Conservation (phyloP, 2,329 filamentous ascomycete species). For the Colletotrichum sojae region DNA sequence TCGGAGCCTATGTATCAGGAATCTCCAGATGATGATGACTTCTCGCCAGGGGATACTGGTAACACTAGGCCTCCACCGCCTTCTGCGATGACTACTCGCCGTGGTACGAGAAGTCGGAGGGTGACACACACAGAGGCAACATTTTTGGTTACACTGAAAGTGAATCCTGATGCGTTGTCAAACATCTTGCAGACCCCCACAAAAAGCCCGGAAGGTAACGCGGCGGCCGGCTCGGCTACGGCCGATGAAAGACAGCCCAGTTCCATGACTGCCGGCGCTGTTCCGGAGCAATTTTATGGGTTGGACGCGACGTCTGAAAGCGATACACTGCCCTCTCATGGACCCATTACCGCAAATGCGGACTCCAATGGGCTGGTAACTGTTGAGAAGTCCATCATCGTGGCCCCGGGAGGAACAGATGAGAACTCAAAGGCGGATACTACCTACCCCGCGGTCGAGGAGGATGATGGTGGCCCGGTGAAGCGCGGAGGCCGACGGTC, state of each 20-base stretch:
- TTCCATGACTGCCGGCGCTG: neutral
- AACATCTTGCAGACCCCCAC: conserved; percentile 3
- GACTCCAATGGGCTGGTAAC: neutral
- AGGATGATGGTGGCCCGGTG: neutral
- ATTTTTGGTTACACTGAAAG: conserved; percentile 32
- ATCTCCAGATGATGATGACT: neutral
- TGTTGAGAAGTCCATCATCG: neutral
- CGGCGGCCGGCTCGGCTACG: neutral
- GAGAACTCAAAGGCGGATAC: neutral
- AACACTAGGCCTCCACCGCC: neutral
- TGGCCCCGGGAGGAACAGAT: neutral
- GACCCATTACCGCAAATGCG: neutral
- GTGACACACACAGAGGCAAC: neutral
- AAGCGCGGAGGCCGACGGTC: conserved; percentile 29
- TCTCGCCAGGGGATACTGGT: neutral
- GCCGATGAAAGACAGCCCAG: neutral
- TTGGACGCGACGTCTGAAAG: neutral
- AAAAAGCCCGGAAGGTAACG: neutral
- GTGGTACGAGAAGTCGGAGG: conserved; percentile 10
- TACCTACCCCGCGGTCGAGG: neutral
- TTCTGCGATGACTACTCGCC: conserved; percentile 4
- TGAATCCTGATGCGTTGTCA: conserved; percentile 25
- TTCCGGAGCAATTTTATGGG: neutral
- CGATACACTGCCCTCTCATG: neutral
- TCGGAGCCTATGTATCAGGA: conserved; percentile 1